A percentile compares a stretch with the other conserved stretches of the same genome.
phyloP scores from a whole-genome alignment of 1,139 yeast species.

The Kurtzmaniella natalensis region DNA sequence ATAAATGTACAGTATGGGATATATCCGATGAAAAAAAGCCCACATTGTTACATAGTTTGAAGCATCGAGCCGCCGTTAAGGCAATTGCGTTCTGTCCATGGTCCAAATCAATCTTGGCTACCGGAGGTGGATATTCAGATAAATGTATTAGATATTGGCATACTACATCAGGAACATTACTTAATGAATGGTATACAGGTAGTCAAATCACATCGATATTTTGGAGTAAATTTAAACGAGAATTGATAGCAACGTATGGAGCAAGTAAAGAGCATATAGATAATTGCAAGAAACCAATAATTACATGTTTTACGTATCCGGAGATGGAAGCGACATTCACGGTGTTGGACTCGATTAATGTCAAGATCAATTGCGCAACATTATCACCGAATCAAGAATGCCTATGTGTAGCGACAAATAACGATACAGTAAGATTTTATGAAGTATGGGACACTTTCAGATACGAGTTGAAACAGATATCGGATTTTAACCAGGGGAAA shows the following conservation, averaged over 20 bases:
- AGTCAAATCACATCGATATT: slow-evolving; percentile 76
- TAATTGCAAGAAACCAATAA: slow-evolving; percentile 37
- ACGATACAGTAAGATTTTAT: slow-evolving; percentile 71
- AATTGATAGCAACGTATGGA: slow-evolving; percentile 78
- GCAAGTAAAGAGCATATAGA: slow-evolving; percentile 42
- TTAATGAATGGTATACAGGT: slow-evolving; percentile 50
- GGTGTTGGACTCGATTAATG: slow-evolving; percentile 48
- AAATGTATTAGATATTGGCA: slow-evolving; percentile 75
- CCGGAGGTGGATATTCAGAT: slow-evolving; percentile 44
- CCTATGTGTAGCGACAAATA: slow-evolving; percentile 72
- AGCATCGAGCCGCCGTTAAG: slow-evolving; percentile 40
- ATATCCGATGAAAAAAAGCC: slow-evolving; percentile 40
- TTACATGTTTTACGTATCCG: slow-evolving; percentile 67
- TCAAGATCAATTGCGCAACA: slow-evolving; percentile 63
- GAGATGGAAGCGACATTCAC: slow-evolving; percentile 44
- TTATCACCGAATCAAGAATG: slow-evolving; percentile 58
- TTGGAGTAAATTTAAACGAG: slow-evolving; percentile 66
- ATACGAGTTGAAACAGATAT: slow-evolving; percentile 26
- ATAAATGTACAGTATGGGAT: slow-evolving; percentile 66
- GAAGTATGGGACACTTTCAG: slow-evolving; percentile 54
- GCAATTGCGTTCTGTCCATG: slow-evolving; percentile 46
- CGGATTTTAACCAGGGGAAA: slow-evolving; percentile 22
- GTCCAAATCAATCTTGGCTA: slow-evolving; percentile 35
- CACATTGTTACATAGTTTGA: slow-evolving; percentile 38
- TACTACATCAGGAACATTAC: slow-evolving; percentile 64